Evolutionary conservation across 2,329 filamentous ascomycete species (phyloP).

Genomic region (Trichoderma cornu-damae): DNA sequence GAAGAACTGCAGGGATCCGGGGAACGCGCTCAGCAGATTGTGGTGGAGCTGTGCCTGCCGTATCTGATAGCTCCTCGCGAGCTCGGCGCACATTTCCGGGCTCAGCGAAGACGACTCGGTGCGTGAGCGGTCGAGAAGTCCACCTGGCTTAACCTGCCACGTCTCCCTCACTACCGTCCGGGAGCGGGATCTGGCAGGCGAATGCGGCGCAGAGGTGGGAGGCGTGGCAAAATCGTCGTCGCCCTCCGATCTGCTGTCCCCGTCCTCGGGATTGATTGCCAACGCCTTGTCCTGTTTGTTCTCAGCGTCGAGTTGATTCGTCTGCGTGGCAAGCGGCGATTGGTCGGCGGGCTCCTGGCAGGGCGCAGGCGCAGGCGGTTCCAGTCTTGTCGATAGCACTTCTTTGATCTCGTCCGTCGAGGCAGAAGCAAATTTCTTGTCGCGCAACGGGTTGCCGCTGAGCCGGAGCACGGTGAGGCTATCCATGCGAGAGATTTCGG

Average conservation of each 20-base stretch:
- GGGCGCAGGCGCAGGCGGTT: slow-evolving; percentile 50
- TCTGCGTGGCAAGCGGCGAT: slow-evolving; percentile 22
- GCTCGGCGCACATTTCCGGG: slow-evolving; percentile 51
- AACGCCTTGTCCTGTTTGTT: slow-evolving; percentile 17
- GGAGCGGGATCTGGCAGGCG: slow-evolving; percentile 45
- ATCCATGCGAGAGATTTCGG: slow-evolving; percentile 75
- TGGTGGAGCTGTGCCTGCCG: slow-evolving; percentile 65
- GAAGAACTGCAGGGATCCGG: slow-evolving; percentile 65
- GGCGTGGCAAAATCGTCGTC: slow-evolving; percentile 54
- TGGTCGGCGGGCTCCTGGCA: slow-evolving; percentile 33
- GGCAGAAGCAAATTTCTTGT: slow-evolving; percentile 80
- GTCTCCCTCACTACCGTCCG: slow-evolving; percentile 45
- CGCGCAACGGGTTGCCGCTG: slow-evolving; percentile 82
- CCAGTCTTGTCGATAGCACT: slow-evolving; percentile 61
- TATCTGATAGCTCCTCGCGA: slow-evolving; percentile 48
- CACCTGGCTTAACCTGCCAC: slow-evolving; percentile 55
- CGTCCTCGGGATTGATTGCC: slow-evolving; percentile 31
- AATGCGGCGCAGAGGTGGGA: slow-evolving; percentile 49
- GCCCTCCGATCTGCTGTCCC: slow-evolving; percentile 47
- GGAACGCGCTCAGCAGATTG: slow-evolving; percentile 68
- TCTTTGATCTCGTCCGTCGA: slow-evolving; percentile 76
- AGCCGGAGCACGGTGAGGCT: slow-evolving; percentile 68
- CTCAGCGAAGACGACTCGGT: slow-evolving; percentile 58
- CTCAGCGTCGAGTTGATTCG: slow-evolving; percentile 31
- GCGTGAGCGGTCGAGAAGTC: slow-evolving; percentile 64